These are phyloP conservation scores for Mucor piriformis DNA, from an alignment of 371 early-diverging fungal genomes.

Conservation along the genomic window DNA sequence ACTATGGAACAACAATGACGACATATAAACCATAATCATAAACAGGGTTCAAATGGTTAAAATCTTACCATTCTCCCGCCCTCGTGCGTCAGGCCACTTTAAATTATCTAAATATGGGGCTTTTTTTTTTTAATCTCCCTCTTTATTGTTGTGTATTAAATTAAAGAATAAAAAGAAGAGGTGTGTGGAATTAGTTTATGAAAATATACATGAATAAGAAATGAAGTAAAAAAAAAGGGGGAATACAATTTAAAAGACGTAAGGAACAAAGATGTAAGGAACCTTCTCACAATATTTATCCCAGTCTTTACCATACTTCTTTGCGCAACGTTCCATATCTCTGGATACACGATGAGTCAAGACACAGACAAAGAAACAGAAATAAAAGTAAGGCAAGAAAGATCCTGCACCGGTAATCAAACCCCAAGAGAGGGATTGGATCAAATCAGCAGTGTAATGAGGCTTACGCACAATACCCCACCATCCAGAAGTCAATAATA, in stretches of 20 bases:
- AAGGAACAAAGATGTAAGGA: slow-evolving; percentile 80
- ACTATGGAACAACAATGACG: no score
- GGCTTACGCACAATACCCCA: slow-evolving; percentile 87
- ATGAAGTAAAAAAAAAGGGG: not conserved
- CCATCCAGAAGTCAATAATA: slow-evolving; percentile 83
- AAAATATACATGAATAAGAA: not conserved
- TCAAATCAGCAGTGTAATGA: slow-evolving; percentile 85
- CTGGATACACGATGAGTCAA: slow-evolving; percentile 81
- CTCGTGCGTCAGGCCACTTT: no score
- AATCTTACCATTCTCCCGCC: no score
- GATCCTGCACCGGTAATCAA: slow-evolving; percentile 76
- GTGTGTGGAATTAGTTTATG: no score
- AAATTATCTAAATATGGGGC: no score
- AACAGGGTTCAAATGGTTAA: no score
- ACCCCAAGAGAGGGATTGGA: slow-evolving; percentile 84
- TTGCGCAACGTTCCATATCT: slow-evolving; percentile 81
- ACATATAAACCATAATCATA: no score
- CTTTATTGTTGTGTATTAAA: not conserved
- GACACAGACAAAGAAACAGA: slow-evolving; percentile 78
- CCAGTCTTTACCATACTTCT: slow-evolving; percentile 90
- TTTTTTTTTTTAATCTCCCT: no score
- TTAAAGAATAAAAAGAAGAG: not conserved
- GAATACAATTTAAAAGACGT: slow-evolving; percentile 44
- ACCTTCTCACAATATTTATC: slow-evolving; percentile 78
- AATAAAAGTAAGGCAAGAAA: slow-evolving; percentile 88